These are phyloP conservation scores for Akanthomyces lecanii DNA, from an alignment of 2,329 filamentous ascomycete species.

Conservation along the genomic window DNA sequence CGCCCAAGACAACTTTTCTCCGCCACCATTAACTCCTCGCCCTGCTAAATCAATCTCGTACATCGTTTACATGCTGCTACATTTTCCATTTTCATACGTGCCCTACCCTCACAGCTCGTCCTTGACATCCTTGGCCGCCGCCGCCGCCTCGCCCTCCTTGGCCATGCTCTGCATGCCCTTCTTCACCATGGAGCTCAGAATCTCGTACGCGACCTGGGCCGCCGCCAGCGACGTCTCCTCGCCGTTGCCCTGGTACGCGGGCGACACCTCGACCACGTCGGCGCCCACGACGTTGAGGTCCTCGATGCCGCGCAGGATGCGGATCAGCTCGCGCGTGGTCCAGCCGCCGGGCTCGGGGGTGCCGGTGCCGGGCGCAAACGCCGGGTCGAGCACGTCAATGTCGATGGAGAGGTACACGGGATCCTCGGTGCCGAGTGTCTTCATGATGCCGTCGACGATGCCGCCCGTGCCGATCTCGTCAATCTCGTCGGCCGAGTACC, in stretches of 20 bases:
- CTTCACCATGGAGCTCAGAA: conserved; percentile 71
- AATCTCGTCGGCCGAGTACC: conserved; percentile 76
- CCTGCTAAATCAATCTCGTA: not conserved
- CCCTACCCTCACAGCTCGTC: conserved; percentile 35
- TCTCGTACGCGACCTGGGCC: conserved; percentile 76
- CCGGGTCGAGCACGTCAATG: conserved; percentile 81
- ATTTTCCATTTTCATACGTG: not conserved
- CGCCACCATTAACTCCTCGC: conserved; percentile 1
- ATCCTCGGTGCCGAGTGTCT: conserved; percentile 66
- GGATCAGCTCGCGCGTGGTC: conserved; percentile 83
- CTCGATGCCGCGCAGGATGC: conserved; percentile 78
- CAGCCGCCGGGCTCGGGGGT: conserved; percentile 89
- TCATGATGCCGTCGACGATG: conserved; percentile 66
- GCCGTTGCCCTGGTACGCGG: conserved; percentile 70
- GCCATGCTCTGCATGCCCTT: conserved; percentile 38
- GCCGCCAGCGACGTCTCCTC: conserved; percentile 75
- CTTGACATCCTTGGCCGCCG: conserved; percentile 22
- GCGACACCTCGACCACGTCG: conserved; percentile 83
- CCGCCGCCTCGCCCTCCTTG: conserved; percentile 27
- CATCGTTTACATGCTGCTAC: not conserved
- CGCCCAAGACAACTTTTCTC: conserved; percentile 4
- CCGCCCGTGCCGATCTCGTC: conserved; percentile 73
- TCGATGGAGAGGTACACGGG: conserved; percentile 78
- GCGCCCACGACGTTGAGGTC: conserved; percentile 80
- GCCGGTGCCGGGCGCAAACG: conserved; percentile 66